Conservation (phyloP, 257 asterid species). For the Ehretia macrophylla region DNA sequence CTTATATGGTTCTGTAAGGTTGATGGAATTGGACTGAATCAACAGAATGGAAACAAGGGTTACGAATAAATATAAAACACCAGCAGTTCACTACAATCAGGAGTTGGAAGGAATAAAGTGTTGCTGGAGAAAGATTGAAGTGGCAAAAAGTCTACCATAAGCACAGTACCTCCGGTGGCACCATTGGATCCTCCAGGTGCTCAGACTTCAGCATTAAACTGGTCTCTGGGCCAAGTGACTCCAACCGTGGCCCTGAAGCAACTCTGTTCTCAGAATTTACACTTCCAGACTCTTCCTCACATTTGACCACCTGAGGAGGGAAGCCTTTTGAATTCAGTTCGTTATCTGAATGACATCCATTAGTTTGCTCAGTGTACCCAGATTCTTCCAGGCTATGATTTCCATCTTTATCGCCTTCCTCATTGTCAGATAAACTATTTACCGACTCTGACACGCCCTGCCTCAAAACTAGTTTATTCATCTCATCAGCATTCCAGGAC, state of each 20-base stretch:
- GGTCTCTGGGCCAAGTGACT: constrained; percentile 41
- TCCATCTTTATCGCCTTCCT: constrained; percentile 68
- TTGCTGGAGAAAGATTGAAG: too few species aligned
- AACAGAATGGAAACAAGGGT: too few species aligned
- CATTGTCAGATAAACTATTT: constrained; percentile 76
- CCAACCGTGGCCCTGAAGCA: constrained; percentile 34
- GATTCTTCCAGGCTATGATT: constrained; percentile 41
- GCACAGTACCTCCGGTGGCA: constrained; percentile 81
- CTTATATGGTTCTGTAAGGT: too few species aligned
- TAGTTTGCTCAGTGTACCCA: constrained; percentile 41
- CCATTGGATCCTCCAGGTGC: constrained; percentile 59
- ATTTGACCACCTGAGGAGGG: constrained; percentile 46
- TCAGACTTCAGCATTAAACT: constrained; percentile 48
- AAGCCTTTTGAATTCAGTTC: constrained; percentile 53
- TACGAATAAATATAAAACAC: too few species aligned
- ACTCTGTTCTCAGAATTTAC: constrained; percentile 38
- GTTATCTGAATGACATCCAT: constrained; percentile 65
- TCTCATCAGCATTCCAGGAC: constrained; percentile 75
- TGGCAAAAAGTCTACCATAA: neutral
- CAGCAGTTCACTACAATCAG: too few species aligned
- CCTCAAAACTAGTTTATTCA: constrained; percentile 39
- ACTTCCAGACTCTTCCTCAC: constrained; percentile 36
- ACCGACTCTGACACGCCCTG: constrained; percentile 62
- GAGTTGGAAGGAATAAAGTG: too few species aligned
- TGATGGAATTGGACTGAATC: too few species aligned